Percentiles rank a stretch among this genome's conserved stretches.
phyloP scores from a whole-genome alignment of 495 filamentous ascomycete genomes.

The Hypoxylon lienhwacheense region DNA sequence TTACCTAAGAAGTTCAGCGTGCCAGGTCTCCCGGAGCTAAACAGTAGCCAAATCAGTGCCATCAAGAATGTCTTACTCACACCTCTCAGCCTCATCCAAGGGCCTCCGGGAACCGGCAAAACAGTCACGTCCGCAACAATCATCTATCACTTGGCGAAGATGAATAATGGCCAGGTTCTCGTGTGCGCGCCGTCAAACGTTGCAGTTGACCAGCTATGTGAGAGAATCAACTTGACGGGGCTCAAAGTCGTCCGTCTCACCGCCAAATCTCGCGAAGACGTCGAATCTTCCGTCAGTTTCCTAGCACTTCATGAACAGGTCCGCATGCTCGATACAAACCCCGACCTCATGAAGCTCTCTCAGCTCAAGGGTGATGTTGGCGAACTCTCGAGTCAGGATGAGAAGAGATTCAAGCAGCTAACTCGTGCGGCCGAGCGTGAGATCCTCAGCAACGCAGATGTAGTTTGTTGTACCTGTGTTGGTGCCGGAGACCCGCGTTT shows the following conservation, averaged over 20 bases:
- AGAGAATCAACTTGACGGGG: slow-evolving; percentile 92
- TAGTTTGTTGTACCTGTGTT: slow-evolving; percentile 99
- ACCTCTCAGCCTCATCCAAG: slow-evolving; percentile 93
- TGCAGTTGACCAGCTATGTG: slow-evolving; percentile 96
- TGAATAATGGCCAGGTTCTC: slow-evolving; percentile 91
- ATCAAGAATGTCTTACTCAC: slow-evolving; percentile 95
- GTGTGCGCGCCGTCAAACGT: slow-evolving; percentile 99
- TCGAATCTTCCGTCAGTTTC: slow-evolving; percentile 94
- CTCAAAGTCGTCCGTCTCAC: slow-evolving; percentile 98
- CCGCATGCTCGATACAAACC: slow-evolving; percentile 93
- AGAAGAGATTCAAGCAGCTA: slow-evolving; percentile 96
- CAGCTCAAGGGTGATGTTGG: slow-evolving; percentile 90
- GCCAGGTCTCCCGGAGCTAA: slow-evolving; percentile 92
- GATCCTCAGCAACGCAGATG: slow-evolving; percentile 93
- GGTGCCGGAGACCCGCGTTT: slow-evolving; percentile 95
- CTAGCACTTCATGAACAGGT: slow-evolving; percentile 96
- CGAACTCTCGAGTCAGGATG: slow-evolving; percentile 92
- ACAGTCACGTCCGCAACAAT: slow-evolving; percentile 99
- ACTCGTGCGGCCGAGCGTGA: slow-evolving; percentile 93
- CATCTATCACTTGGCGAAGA: slow-evolving; percentile 95
- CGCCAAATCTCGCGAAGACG: slow-evolving; percentile 97
- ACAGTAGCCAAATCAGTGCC: slow-evolving; percentile 92
- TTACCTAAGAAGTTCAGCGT: slow-evolving; percentile 97
- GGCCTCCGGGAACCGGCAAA: slow-evolving; percentile 95
- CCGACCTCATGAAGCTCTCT: slow-evolving; percentile 85